Evolutionary conservation across 148 eudicot genomes (phyloP).

Genomic region (Cornus controversa): DNA sequence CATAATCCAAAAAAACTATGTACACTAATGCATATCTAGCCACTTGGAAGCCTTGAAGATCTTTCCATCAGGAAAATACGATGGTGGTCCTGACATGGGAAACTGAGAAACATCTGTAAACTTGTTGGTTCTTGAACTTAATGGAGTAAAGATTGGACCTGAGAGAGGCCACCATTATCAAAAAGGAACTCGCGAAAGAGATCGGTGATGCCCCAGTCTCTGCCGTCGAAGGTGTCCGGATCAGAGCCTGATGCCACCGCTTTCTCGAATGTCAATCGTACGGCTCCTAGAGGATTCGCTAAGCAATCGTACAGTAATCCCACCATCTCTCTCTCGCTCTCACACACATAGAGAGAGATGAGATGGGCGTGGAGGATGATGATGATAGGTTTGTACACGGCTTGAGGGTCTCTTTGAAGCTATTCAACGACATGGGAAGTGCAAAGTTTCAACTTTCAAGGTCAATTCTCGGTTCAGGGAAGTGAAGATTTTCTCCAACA

Average conservation of each 20-base stretch:
- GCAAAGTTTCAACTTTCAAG: no score
- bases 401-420: no score
- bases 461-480: no score
- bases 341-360: no score
- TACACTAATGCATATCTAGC: background rate
- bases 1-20: background rate
- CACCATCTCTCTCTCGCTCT: conserved; percentile 47
- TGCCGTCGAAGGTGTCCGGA: conserved; percentile 53
- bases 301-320: conserved; percentile 82
- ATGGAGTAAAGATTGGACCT: conserved; percentile 34
- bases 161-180: conserved; percentile 47
- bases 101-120: conserved; percentile 59
- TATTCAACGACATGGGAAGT: no score
- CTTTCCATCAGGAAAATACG: background rate
- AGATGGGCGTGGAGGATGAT: no score
- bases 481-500: no score
- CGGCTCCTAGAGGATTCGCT: conserved; percentile 91
- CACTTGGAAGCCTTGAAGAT: background rate
- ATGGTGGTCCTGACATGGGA: conserved; percentile 34
- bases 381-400: no score
- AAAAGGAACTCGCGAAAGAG: conserved; percentile 69
- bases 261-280: conserved; percentile 80
- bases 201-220: conserved; percentile 78
- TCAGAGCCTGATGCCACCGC: conserved; percentile 58
- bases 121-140: conserved; percentile 87